Evolutionary conservation across 139 green algal species (phyloP), one percentile per base, ranked within the genome.

Genomic region (Eudorina sp.): DNA sequence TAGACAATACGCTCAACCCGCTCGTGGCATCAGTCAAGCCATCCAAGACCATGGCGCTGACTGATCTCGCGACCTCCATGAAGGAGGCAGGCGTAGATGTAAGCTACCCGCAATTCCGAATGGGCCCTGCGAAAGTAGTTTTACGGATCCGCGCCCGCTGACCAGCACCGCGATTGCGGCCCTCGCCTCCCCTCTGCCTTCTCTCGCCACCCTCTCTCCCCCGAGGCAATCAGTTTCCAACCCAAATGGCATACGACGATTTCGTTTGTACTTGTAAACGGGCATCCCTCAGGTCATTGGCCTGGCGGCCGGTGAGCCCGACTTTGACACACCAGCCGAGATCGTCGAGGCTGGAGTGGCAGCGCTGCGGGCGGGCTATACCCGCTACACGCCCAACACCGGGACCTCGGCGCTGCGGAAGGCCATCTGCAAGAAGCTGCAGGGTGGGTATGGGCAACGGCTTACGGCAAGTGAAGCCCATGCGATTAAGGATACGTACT

Each of bases 31-130:
- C 90, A 0, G 79, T 99, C 31, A 95, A 95, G 77, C 94, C 96
- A 0, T 98, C 95, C 1, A 98, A 98, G 88, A 99, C 97, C 0
- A 97, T 99, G 95, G 94, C 94, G n/a, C 92, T 99, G 4, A 99
- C 97, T 0, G 98, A 99, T 81, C 72, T 97, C 23, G 98, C 98
- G 4, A 92, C 92, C 19, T 89, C 88, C 14, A 93, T 98, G 92
- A 92, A 90, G 18, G 96, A 98, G 73, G 51, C 92, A n/a, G 96
- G 96, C 4, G 88, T 95, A 0, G 96, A 99, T 86, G 94, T 96
- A 46, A 89, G 92, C 41, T 11, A 23, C 14, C 6, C n/a, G n/a
- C n/a, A n/a, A n/a, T n/a, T n/a, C n/a, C n/a, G n/a, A n/a, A n/a
- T n/a, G n/a, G n/a, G n/a, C n/a, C n/a, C n/a, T n/a, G n/a, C n/a